Conservation (phyloP, 176 grass and related monocot species). For the Raddia guianensis region DNA sequence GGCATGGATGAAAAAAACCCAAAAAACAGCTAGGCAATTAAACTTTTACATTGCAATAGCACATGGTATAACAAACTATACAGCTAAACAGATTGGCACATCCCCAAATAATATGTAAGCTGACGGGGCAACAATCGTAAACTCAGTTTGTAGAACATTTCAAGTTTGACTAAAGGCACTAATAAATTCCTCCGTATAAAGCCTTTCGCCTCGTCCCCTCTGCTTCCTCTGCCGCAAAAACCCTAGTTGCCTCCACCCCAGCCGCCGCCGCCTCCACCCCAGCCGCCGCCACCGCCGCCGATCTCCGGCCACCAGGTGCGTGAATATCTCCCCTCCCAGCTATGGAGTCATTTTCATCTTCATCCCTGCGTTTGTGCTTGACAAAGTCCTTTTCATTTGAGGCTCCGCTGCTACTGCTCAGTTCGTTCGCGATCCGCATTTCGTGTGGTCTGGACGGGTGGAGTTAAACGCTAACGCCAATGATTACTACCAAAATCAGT, state of each 20-base stretch:
- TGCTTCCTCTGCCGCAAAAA: not conserved
- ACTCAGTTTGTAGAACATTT: too few relatives aligned
- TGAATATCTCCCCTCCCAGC: not conserved
- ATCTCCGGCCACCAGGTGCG: not conserved
- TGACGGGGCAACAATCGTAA: too few relatives aligned
- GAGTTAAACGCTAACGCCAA: not conserved
- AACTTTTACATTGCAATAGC: too few relatives aligned
- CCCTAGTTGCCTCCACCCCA: not conserved
- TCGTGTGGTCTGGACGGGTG: not conserved
- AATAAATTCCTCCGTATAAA: not conserved
- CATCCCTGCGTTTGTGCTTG: not conserved
- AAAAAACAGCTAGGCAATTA: too few relatives aligned
- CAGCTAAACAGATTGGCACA: too few relatives aligned
- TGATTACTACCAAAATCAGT: not conserved
- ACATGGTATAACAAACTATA: too few relatives aligned
- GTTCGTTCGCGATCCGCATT: not conserved
- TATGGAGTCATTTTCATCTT: not conserved
- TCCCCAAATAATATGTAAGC: too few relatives aligned
- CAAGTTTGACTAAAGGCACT: too few relatives aligned
- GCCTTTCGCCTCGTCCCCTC: not conserved
- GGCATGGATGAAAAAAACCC: too few relatives aligned
- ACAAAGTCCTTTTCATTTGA: not conserved
- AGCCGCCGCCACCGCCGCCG: too few relatives aligned
- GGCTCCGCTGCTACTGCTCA: not conserved
- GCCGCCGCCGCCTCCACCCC: too few relatives aligned